These are phyloP conservation scores for Saturnispora galanensis DNA, from an alignment of 805 yeast species.

Conservation along the genomic window DNA sequence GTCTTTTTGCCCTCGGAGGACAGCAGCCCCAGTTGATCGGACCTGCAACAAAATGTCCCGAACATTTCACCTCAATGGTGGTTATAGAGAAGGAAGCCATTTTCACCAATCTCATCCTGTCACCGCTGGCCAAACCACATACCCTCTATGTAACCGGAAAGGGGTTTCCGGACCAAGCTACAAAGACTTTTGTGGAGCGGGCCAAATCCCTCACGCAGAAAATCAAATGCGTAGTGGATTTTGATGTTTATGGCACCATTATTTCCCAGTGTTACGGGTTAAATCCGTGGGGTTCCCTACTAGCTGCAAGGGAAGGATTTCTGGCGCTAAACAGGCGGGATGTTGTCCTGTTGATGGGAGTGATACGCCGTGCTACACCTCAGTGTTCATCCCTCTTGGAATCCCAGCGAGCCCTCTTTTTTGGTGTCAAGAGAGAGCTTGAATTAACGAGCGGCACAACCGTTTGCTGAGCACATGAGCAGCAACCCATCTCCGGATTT, in stretches of 20 bases:
- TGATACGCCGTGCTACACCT: not conserved
- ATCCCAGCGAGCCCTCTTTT: constrained; percentile 11
- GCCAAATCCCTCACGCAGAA: constrained; percentile 26
- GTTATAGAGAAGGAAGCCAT: constrained; percentile 47
- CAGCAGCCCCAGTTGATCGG: not conserved
- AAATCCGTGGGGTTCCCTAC: constrained; percentile 2
- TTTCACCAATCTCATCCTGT: constrained; percentile 26
- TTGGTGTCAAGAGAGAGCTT: constrained; percentile 11
- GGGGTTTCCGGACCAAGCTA: constrained; percentile 56
- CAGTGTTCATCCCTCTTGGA: not conserved
- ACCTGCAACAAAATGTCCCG: constrained; percentile 7
- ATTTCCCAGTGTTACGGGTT: constrained; percentile 23
- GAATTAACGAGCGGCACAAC: not conserved
- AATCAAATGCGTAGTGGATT: constrained; percentile 43
- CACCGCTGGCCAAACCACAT: constrained; percentile 2
- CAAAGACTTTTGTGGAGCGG: constrained; percentile 29
- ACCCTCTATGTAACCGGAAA: constrained; percentile 46
- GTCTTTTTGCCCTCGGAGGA: constrained; percentile 24
- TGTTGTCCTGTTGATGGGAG: not conserved
- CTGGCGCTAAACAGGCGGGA: constrained; percentile 6
- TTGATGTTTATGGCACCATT: constrained; percentile 55
- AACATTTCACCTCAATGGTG: constrained; percentile 22
- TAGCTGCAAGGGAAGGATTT: constrained; percentile 1
- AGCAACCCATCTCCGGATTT: not conserved
- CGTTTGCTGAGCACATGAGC: constrained; percentile 3